Base-by-base conservation (phyloP, 139 green algal species). In the Micractinium sp. region DNA sequence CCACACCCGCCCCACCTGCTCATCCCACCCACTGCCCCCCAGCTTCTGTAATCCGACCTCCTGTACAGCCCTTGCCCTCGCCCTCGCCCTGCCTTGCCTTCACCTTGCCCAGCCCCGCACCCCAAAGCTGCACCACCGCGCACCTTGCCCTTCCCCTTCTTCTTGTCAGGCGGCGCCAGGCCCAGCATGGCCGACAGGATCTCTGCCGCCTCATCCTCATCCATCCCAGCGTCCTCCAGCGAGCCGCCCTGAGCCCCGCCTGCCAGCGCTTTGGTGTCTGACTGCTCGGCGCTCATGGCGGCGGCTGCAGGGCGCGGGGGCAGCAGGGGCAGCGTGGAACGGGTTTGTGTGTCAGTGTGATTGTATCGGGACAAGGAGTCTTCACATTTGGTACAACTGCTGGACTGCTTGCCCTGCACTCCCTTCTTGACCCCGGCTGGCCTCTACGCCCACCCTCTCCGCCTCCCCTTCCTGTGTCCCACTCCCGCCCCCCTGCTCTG, bases 171-270 rank as follows among this genome's bases (percentile, higher is more conserved):
- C 61, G 71, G 87, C 85, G 69, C 35, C 38, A 86, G 63, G 31
- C 89, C 87, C 81, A 96, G 88, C 89, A 96, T 90, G 14, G 89
- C 89, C 33, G 88, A 88, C 76, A 95, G 82, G 18, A 94, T 96
- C 53, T 94, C 81, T 29, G 91, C 93, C 16, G 92, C 94, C 86
- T 96, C 92, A 13, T 90, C 85, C 29, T 92, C 90, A 25, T 94
- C 91, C 23, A 85, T 87, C 2, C 71, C 39, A 38, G 90, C 83
- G 27, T 86, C 61, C 31, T 83, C 31, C 60, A 56, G 36, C 33
- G 23, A 41, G 15, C 29, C 53, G 14, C 53, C 53, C 39, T 20
- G 36, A 2, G 56, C 77, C 20, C 38, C 85, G 3, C 35, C 60
- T 82, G 76, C 85, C 47, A 86, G 53, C 27, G 23, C n/a, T 56